Percentiles rank a stretch among this genome's conserved stretches.
phyloP scores from a whole-genome alignment of 495 filamentous ascomycete species.

The Alectoria sarmentosa region DNA sequence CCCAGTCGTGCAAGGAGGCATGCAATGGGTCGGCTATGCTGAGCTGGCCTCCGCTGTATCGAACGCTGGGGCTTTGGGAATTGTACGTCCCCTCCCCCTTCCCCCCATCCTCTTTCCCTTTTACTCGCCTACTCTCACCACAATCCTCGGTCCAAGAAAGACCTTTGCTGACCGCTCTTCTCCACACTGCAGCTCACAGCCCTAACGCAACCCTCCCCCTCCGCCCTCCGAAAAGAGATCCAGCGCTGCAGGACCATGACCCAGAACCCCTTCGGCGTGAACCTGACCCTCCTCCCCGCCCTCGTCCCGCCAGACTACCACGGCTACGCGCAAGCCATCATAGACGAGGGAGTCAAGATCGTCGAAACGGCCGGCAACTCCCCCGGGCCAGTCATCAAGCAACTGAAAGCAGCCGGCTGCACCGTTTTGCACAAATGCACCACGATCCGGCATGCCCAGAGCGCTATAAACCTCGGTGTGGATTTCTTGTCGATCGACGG shows the following conservation, averaged over 20 bases:
- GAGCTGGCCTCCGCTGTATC: constrained; percentile 90
- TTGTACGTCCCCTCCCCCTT: constrained; percentile 45
- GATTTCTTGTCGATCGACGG: constrained; percentile 96
- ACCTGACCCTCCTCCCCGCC: constrained; percentile 89
- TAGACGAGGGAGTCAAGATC: constrained; percentile 87
- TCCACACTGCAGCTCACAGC: constrained; percentile 61
- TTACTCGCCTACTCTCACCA: constrained; percentile 12
- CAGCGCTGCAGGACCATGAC: constrained; percentile 79
- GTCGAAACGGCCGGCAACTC: constrained; percentile 97
- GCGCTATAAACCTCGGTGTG: constrained; percentile 87
- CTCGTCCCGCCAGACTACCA: constrained; percentile 84
- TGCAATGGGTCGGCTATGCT: constrained; percentile 63
- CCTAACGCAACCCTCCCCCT: constrained; percentile 87
- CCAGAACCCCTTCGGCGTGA: constrained; percentile 84
- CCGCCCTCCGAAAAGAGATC: constrained; percentile 92
- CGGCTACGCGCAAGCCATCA: constrained; percentile 86
- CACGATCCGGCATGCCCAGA: constrained; percentile 87
- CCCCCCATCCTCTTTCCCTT: constrained; percentile 76
- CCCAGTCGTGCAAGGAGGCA: constrained; percentile 95
- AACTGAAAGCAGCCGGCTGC: constrained; percentile 72
- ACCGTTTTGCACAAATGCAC: constrained; percentile 97
- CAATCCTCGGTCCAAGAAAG: constrained; percentile 69
- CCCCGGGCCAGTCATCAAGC: constrained; percentile 82
- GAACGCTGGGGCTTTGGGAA: constrained; percentile 90
- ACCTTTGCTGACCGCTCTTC: constrained; percentile 43